These are phyloP conservation scores for Cichorium intybus DNA, from an alignment of 140 eudicot genomes.

Conservation along the genomic window DNA sequence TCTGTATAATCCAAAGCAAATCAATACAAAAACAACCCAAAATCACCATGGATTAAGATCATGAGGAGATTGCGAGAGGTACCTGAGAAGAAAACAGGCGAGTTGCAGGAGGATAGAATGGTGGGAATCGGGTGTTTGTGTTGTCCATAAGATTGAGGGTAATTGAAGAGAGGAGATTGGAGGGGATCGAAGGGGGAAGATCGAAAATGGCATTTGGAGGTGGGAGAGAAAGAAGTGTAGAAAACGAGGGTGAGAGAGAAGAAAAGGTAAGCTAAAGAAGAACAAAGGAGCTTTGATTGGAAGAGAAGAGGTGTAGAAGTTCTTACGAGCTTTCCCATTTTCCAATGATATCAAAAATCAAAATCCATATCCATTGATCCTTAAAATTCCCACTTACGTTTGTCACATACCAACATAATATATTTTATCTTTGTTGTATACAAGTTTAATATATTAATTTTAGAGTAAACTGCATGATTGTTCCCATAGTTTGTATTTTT, in stretches of 20 bases:
- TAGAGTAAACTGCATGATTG: too few relatives aligned
- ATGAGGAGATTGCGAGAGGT: not conserved
- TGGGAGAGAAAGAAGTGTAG: slow-evolving; percentile 55
- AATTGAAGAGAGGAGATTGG: slow-evolving; percentile 59
- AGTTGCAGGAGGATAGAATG: slow-evolving; percentile 57
- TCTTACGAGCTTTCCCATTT: slow-evolving; percentile 35
- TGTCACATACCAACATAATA: too few relatives aligned
- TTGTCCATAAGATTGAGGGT: slow-evolving; percentile 66
- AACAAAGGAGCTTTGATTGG: slow-evolving; percentile 85
- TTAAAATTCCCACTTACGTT: too few relatives aligned
- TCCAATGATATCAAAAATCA: slow-evolving; percentile 16
- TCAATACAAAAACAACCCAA: not conserved
- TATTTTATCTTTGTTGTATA: too few relatives aligned
- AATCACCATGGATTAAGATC: not conserved
- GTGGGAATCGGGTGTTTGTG: slow-evolving; percentile 77
- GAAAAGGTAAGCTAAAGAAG: slow-evolving; percentile 67
- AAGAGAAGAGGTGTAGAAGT: slow-evolving; percentile 51
- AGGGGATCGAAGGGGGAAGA: slow-evolving; percentile 65
- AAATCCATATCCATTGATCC: too few relatives aligned
- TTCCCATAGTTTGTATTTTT: too few relatives aligned
- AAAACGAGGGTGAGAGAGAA: slow-evolving; percentile 51
- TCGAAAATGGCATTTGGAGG: slow-evolving; percentile 71
- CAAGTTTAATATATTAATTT: too few relatives aligned
- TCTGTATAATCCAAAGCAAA: slow-evolving; percentile 35
- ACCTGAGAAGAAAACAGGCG: slow-evolving; percentile 95